These are phyloP conservation scores for Leonotis leonurus DNA, from an alignment of 257 asterid genomes.

Conservation along the genomic window DNA sequence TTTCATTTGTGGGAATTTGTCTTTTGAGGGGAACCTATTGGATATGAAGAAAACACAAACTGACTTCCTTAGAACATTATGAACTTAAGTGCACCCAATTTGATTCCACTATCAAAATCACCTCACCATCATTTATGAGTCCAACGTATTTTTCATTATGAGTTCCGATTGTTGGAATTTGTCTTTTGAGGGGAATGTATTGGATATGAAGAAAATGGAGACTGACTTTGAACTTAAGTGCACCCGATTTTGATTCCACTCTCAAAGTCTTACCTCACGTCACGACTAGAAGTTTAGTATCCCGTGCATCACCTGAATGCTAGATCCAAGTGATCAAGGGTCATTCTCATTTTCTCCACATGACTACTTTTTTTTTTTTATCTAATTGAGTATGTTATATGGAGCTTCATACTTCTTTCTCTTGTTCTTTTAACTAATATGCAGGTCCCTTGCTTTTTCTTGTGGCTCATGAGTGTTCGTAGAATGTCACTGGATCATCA, in stretches of 20 bases:
- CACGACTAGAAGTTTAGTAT: background rate
- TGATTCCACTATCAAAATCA: too few relatives aligned
- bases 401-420: conserved; percentile 8
- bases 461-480: conserved; percentile 64
- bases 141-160: background rate
- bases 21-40: too few relatives aligned
- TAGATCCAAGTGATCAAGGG: conserved; percentile 5
- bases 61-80: too few relatives aligned
- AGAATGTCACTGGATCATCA: conserved; percentile 83
- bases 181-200: background rate
- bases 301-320: background rate
- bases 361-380: too few relatives aligned
- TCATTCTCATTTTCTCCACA: too few relatives aligned
- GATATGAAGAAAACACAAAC: too few relatives aligned
- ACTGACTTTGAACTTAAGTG: too few relatives aligned
- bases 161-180: background rate
- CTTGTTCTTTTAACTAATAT: conserved; percentile 9
- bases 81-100: too few relatives aligned
- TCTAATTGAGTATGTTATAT: background rate
- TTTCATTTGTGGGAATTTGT: too few relatives aligned
- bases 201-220: background rate
- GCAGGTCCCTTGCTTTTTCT: conserved; percentile 79
- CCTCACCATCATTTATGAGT: background rate
- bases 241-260: too few relatives aligned
- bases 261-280: too few relatives aligned